Evolutionary conservation across 192 early-diverging fungal species (phyloP).

Genomic region (Coemansia umbellata): DNA sequence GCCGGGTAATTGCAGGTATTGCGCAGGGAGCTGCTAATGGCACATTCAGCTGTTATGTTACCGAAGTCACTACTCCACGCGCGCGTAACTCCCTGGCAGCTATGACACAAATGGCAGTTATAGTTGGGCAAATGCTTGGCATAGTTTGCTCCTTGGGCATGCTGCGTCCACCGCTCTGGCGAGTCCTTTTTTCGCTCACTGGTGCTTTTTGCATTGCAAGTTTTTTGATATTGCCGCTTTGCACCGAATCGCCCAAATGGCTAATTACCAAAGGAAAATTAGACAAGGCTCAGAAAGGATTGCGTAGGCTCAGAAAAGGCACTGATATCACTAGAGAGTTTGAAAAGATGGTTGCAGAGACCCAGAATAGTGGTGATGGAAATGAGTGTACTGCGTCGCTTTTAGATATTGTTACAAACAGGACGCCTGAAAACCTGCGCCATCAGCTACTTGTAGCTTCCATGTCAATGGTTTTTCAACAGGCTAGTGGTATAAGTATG

Average conservation of each 20-base stretch:
- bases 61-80: conserved; percentile 69
- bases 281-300: conserved; percentile 45
- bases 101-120: conserved; percentile 66
- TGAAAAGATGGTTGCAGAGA: not conserved
- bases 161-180: conserved; percentile 61
- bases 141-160: conserved; percentile 57
- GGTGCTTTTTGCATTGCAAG: conserved; percentile 52
- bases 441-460: conserved; percentile 58
- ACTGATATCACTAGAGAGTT: conserved; percentile 57
- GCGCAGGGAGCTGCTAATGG: conserved; percentile 59
- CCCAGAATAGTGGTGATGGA: conserved; percentile 13
- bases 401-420: conserved; percentile 50
- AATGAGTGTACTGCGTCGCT: conserved; percentile 25
- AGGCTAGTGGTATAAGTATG: conserved; percentile 74
- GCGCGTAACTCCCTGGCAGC: conserved; percentile 65
- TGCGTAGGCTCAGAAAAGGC: conserved; percentile 53
- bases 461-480: conserved; percentile 64
- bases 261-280: conserved; percentile 54
- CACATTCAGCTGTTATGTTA: conserved; percentile 62
- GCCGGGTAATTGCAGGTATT: conserved; percentile 65
- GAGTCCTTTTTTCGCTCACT: conserved; percentile 59
- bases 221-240: conserved; percentile 52
- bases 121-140: conserved; percentile 65
- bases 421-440: conserved; percentile 51
- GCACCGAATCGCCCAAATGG: conserved; percentile 74